Evolutionary conservation across 2,329 filamentous ascomycete species (phyloP).

Genomic region (Metarhizium sp.): DNA sequence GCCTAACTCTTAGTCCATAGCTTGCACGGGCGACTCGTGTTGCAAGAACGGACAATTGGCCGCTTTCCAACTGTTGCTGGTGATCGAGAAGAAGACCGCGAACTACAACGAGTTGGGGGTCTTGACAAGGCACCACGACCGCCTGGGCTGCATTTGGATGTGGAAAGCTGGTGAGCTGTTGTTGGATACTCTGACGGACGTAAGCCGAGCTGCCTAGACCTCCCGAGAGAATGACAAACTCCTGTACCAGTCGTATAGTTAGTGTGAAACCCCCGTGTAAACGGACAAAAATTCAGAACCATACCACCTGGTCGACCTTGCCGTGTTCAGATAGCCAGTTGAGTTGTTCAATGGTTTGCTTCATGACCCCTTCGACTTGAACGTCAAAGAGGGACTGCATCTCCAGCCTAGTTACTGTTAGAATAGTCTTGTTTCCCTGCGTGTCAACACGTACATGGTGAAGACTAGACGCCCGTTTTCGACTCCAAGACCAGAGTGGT

Average conservation of each 20-base stretch:
- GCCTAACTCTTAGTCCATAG: constrained; percentile 7
- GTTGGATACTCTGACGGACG: constrained; percentile 31
- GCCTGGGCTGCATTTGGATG: constrained; percentile 27
- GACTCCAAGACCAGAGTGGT: constrained; percentile 26
- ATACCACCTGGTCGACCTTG: constrained; percentile 24
- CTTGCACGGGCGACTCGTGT: no score
- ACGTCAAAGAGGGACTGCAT: constrained; percentile 34
- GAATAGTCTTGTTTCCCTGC: background rate
- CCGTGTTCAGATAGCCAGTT: constrained; percentile 24
- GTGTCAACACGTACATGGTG: constrained; percentile 18
- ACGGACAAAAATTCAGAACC: no score
- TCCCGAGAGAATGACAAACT: constrained; percentile 32
- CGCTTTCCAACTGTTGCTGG: constrained; percentile 29
- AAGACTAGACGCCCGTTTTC: constrained; percentile 31
- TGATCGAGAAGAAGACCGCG: constrained; percentile 43
- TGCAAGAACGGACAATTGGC: constrained; percentile 9
- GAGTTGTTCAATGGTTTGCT: constrained; percentile 29
- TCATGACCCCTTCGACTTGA: constrained; percentile 29
- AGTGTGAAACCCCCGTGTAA: no score
- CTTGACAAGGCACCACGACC: constrained; percentile 33
- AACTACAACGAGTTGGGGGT: constrained; percentile 45
- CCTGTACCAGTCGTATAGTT: no score
- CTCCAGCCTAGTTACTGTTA: constrained; percentile 22
- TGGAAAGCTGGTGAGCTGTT: constrained; percentile 21
- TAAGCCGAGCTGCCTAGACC: constrained; percentile 37